Percentiles rank a stretch among this genome's conserved stretches.
phyloP scores from a whole-genome alignment of 2,329 filamentous ascomycete species.

The Delphinella strobiligena region DNA sequence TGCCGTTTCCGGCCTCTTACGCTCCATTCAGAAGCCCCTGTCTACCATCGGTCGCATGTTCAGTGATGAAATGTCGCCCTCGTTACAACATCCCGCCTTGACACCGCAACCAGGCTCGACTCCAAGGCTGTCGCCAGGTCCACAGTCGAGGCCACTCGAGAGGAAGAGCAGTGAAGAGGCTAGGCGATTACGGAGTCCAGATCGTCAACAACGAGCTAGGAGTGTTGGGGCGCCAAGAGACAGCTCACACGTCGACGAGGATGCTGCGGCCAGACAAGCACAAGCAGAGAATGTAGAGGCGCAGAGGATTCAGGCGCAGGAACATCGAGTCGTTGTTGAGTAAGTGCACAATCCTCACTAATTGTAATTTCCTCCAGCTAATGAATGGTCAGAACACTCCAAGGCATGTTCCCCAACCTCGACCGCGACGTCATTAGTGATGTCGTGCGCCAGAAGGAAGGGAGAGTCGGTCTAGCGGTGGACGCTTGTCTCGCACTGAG shows the following conservation, averaged over 20 bases:
- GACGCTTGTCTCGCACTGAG: conserved; percentile 37
- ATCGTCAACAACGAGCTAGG: conserved; percentile 21
- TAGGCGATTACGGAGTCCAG: conserved; percentile 16
- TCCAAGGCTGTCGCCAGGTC: conserved; percentile 36
- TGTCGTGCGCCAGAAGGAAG: conserved; percentile 91
- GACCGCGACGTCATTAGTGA: conserved; percentile 93
- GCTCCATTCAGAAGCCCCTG: conserved; percentile 82
- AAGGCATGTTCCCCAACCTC: conserved; percentile 92
- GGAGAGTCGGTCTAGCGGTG: conserved; percentile 42
- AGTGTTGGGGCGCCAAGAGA: conserved; percentile 3
- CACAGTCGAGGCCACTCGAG: conserved; percentile 25
- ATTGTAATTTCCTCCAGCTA: conserved; percentile 6
- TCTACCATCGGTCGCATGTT: conserved; percentile 93
- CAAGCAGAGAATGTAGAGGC: conserved; percentile 85
- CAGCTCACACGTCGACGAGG: conserved; percentile 45
- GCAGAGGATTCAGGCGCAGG: conserved; percentile 64
- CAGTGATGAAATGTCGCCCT: conserved; percentile 47
- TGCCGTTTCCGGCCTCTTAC: conserved; percentile 71
- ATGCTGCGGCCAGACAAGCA: conserved; percentile 80
- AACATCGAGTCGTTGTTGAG: conserved; percentile 86
- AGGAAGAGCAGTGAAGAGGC: conserved; percentile 15
- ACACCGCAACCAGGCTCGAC: conserved; percentile 37
- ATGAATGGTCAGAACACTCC: conserved; percentile 49
- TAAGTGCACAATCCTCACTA: conserved; percentile 19
- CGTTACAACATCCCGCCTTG: conserved; percentile 23